phyloP scores from a whole-genome alignment of 352 stramenopile genomes.

The Poterioochromonas sp. region DNA sequence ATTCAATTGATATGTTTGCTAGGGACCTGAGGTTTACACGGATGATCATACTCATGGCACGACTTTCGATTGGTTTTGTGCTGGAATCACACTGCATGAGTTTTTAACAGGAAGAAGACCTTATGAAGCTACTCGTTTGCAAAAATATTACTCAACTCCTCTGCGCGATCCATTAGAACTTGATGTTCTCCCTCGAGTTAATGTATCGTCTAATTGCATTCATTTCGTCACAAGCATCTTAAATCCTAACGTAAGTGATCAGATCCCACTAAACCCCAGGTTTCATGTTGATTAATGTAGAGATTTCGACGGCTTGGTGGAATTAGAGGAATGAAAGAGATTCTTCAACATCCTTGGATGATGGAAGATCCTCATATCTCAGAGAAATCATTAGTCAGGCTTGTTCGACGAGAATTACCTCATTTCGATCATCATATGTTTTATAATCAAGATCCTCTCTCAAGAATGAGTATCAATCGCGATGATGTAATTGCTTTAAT shows the following conservation, averaged over 20 bases:
- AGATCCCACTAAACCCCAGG: not conserved
- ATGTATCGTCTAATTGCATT: not conserved
- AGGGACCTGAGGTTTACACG: constrained; percentile 23
- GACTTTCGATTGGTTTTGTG: constrained; percentile 18
- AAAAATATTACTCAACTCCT: not conserved
- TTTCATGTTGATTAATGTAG: not conserved
- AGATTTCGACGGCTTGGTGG: not conserved
- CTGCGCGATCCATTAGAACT: not conserved
- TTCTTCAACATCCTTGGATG: not conserved
- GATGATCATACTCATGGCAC: constrained; percentile 26
- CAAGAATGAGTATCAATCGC: not conserved
- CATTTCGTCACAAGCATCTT: not conserved
- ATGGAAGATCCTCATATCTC: not conserved
- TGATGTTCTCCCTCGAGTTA: not conserved
- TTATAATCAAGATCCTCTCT: not conserved
- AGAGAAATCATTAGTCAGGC: not conserved
- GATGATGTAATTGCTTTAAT: not conserved
- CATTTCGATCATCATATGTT: not conserved
- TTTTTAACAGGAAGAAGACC: constrained; percentile 4
- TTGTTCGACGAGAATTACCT: not conserved
- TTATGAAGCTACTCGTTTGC: constrained; percentile 13
- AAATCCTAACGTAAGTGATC: constrained; percentile 8
- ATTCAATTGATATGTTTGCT: not conserved
- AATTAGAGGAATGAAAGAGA: not conserved
- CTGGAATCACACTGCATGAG: constrained; percentile 19